A percentile compares a stretch with the other conserved stretches of the same genome.
phyloP scores from a whole-genome alignment of 805 yeast species.

The Nakazawaea sp. region DNA sequence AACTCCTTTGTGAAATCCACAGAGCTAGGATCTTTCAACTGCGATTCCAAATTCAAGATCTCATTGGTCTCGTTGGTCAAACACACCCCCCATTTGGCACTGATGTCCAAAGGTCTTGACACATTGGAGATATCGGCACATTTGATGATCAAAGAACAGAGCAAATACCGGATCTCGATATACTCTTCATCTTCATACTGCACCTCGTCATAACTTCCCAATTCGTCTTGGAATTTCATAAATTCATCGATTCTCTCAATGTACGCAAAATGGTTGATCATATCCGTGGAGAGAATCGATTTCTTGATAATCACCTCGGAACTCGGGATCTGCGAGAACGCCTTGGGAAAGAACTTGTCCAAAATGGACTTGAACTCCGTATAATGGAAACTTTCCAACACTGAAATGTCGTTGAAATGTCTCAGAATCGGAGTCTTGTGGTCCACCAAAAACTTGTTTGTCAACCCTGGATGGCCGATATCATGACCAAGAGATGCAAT shows the following conservation, averaged over 20 bases:
- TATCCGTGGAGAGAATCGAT: constrained; percentile 76
- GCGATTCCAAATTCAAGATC: constrained; percentile 24
- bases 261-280: constrained; percentile 81
- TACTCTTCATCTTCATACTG: constrained; percentile 14
- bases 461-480: constrained; percentile 95
- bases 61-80: constrained; percentile 73
- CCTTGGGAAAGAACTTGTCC: constrained; percentile 44
- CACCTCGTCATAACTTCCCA: background rate
- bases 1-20: constrained; percentile 11
- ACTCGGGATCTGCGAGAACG: constrained; percentile 12
- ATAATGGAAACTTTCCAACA: constrained; percentile 78
- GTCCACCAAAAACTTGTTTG: constrained; percentile 61
- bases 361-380: constrained; percentile 51
- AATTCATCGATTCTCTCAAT: constrained; percentile 43
- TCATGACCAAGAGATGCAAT: constrained; percentile 63
- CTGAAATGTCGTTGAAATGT: constrained; percentile 57
- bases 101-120: constrained; percentile 67
- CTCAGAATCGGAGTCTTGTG: constrained; percentile 57
- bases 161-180: constrained; percentile 26
- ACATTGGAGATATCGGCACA: constrained; percentile 97
- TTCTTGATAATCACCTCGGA: constrained; percentile 13
- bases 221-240: constrained; percentile 9
- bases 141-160: constrained; percentile 70
- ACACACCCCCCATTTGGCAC: constrained; percentile 84
- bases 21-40: background rate